Percentiles rank a stretch among this genome's conserved stretches.
Evolutionary conservation across 176 grass and related monocot species (phyloP).

Genomic region (Melocanna baccifera): DNA sequence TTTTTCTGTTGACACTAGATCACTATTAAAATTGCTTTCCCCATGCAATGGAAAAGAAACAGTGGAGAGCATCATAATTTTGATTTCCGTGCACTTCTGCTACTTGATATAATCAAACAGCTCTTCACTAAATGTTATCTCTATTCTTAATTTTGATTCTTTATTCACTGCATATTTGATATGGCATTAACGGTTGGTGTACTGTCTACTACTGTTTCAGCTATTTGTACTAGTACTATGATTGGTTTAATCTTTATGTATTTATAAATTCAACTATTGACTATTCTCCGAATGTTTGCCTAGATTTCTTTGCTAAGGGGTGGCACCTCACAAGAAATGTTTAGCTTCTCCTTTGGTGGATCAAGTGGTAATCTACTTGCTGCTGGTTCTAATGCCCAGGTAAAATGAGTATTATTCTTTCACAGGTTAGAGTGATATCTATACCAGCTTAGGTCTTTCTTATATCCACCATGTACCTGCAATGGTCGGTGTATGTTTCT

Average conservation of each 20-base stretch:
- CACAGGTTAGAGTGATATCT: neutral
- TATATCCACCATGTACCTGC: neutral
- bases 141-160: neutral
- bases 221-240: neutral
- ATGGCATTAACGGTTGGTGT: neutral
- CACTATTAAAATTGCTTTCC: neutral
- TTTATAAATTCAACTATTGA: constrained; percentile 2
- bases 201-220: neutral
- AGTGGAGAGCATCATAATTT: neutral
- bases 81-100: neutral
- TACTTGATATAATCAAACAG: neutral
- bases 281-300: neutral
- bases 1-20: neutral
- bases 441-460: neutral
- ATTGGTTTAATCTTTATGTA: neutral
- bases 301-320: constrained; percentile 76
- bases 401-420: constrained; percentile 13
- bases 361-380: constrained; percentile 74
- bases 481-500: no score
- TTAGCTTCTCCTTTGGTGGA: constrained; percentile 89
- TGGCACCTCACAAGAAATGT: constrained; percentile 65
- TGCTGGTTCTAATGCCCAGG: constrained; percentile 72
- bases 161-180: neutral
- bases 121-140: neutral
- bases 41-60: neutral